Evolutionary conservation across 2,329 filamentous ascomycete species (phyloP), one percentile per base, ranked within the genome.

Genomic region (Ophiostoma sp.): DNA sequence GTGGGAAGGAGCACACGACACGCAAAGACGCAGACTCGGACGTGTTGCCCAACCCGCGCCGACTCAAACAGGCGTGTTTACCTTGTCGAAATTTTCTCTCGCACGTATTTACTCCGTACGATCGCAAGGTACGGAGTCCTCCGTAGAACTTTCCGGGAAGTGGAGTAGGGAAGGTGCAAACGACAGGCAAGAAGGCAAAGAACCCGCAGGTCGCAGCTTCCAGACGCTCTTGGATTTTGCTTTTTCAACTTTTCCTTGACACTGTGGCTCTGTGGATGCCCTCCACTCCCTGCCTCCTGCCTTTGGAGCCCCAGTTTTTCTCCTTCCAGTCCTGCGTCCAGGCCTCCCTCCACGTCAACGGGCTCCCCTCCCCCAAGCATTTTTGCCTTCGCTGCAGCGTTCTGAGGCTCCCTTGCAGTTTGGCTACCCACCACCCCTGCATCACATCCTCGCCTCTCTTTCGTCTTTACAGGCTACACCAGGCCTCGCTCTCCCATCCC

Each of bases 371-470:
- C 63, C 45, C 63, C 71, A 68, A 50, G 42, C 66, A 42, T 52
- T 33, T 36, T 72, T n/a, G 63, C 36, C 70, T 33, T 57, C 36
- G 22, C 9, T 48, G 19, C 39, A 39, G 25, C 12, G 28, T 72
- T 50, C 36, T 3, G 42, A 17, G 39, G 55, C 31, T 59, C 42
- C 55, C 57, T 59, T 63, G 48, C 66, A 48, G 50, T 52, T 59
- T 45, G 8, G 25, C 42, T 52, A 57, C 57, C 57, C 31, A 19
- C 57, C 25, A 70, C 72, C 72, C 72, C 72, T 73, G 72, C 72
- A 68, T 71, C 72, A 42, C 72, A 71, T 73, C 72, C 64, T 70
- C 22, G 59, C 59, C 59, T 64, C 33, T 39, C 4, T 48, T 48
- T 48, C 15, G 12, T 3, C 6, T 45, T 45, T 15, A 15, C 39